Conservation (phyloP, 192 early-diverging fungal species). For the Coemansia guatemalensis region DNA sequence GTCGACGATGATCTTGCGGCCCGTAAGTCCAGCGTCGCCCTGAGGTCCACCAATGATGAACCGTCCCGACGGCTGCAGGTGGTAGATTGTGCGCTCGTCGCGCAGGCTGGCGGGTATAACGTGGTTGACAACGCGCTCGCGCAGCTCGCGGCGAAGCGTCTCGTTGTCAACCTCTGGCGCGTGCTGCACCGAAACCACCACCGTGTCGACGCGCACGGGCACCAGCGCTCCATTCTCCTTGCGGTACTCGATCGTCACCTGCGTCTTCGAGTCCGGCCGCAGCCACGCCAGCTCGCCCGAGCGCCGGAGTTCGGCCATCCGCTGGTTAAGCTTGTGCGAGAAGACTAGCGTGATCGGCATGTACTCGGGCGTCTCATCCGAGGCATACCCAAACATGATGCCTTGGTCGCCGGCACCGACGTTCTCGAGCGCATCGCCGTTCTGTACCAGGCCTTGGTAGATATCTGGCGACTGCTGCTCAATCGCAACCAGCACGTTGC, state of each 20-base stretch:
- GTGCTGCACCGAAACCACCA: constrained; percentile 98
- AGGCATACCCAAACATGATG: constrained; percentile 92
- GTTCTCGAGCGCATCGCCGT: constrained; percentile 87
- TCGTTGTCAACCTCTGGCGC: constrained; percentile 83
- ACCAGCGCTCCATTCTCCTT: constrained; percentile 92
- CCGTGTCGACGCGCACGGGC: constrained; percentile 93
- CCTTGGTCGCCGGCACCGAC: constrained; percentile 99
- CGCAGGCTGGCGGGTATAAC: constrained; percentile 93
- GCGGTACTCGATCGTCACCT: constrained; percentile 99
- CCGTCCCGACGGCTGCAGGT: constrained; percentile 97
- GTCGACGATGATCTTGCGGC: constrained; percentile 91
- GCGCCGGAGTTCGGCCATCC: constrained; percentile 93
- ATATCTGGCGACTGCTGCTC: constrained; percentile 99
- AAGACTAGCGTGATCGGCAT: constrained; percentile 96
- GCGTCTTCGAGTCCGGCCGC: constrained; percentile 99
- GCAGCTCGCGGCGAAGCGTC: constrained; percentile 80
- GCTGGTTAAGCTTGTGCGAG: constrained; percentile 97
- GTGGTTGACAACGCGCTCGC: constrained; percentile 89
- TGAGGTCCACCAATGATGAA: constrained; percentile 99
- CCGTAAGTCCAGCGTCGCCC: constrained; percentile 99
- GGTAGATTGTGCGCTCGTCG: constrained; percentile 88
- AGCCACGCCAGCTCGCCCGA: constrained; percentile 89
- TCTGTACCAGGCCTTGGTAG: constrained; percentile 94
- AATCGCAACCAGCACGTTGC: constrained; percentile 99
- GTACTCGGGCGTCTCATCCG: constrained; percentile 98